Base-by-base conservation (phyloP, 1,139 yeast species). In the Yamadazyma blattariae region DNA sequence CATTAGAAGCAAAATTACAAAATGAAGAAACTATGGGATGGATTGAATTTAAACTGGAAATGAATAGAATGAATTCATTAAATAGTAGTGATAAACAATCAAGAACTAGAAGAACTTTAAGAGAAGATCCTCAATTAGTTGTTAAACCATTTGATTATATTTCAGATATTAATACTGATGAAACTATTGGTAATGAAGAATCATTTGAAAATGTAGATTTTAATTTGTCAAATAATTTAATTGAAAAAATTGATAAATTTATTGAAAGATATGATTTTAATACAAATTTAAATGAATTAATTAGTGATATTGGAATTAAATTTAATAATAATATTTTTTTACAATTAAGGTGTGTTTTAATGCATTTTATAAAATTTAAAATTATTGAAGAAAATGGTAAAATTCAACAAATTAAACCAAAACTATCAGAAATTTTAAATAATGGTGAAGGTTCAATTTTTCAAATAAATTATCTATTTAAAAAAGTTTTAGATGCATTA, bases 391-490 rank as follows among this genome's bases (percentile, higher is more conserved):
- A 68, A 41, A 37, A 50, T 13, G 51, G 55, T 7, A 61, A 56
- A 33, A 70, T 71, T 26, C 63, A 59, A 54, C 72, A 64, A 42
- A 45, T 47, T 13, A 71, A 70, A 38, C 77, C 77, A 7, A 66
- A 58, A 40, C 54, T 70, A 33, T 47, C 50, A 16, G 75, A 69
- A 34, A 59, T 70, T 7, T 52, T 65, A 40, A 36, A 44, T 16
- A 57, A 56, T 37, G 70, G 71, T 7, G 72, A 70, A 44, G 75
- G 69, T 7, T 59, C 92, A 1, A 71, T 92, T 1, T 82, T 76
- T 46, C 95, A 88, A 52, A 56, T 90, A 39, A 87, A 92, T 15
- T 79, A 84, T 64, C 60, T 88, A 18, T 85, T 88, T 57, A 80
- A 81, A 43, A 75, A 79, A 40, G 76, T 92, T 63, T 77, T 92